Base-by-base conservation (phyloP, 371 early-diverging fungal species). In the Catenaria anguillulae region DNA sequence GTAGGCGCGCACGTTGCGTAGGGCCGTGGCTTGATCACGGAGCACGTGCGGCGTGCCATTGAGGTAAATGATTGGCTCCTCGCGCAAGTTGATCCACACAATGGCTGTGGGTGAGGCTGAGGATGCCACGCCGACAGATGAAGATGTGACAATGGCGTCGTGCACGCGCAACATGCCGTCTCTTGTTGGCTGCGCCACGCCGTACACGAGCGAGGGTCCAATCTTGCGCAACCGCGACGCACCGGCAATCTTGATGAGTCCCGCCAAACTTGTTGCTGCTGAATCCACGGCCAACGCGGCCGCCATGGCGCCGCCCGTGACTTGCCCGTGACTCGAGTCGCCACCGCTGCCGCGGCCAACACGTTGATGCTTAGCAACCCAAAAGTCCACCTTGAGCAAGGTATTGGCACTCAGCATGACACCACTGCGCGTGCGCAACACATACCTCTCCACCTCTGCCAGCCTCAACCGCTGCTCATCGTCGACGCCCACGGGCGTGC, bases 31-130 rank as follows among this genome's bases (percentile, higher is more conserved):
- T n/a, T 78, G 70, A 64, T 85, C 84, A 42, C 87, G 75, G 2
- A 88, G 75, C 0, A 86, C 87, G 68, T 84, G 84, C 8, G 89
- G 86, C 15, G 74, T 68, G n/a, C 82, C 84, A 60, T 84, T 81
- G 61, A 88, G 76, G 65, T 87, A 87, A 12, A 86, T 77, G 29
- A 88, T 74, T 24, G 87, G 86, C 62, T 88, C 87, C 66, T 88
- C 86, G 48, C 88, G 74, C 24, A 86, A 62, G 65, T 84, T 85
- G 63, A 88, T 84, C 87, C 86, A 86, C 26, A 82, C 56, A 23
- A 86, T 63, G 33, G 64, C 66, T 48, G 74, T 64, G 37, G 66
- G 15, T 4, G 45, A 43, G 8, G 37, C 13, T 13, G 37, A 8
- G 8, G 37, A 4, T 4, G 37, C 13, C 37, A 4, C 8, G 37